Base-by-base conservation (phyloP, 192 early-diverging fungal species). In the Bifiguratus adelaidae region DNA sequence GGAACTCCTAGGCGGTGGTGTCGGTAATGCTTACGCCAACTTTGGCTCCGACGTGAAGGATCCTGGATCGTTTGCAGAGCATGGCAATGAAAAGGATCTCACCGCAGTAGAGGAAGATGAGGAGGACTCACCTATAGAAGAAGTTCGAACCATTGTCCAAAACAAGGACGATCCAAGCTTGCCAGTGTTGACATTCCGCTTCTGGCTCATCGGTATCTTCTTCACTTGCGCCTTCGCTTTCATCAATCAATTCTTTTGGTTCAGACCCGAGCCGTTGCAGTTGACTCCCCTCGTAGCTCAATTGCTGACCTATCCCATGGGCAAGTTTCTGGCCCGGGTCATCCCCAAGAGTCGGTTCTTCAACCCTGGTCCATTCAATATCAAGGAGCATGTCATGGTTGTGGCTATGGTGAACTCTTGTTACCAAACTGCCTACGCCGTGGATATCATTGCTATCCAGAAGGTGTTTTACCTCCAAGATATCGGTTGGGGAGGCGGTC, bases 301-400 rank as follows among this genome's bases (percentile, higher is more conserved):
- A 4, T 40, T 55, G 12, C 16, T 60, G 8, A 44, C 53, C 8
- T 25, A 46, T 2, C 61, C 54, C 9, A 37, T 71, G 15, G 56
- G 44, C 3, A 44, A 34, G 4, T 60, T 71, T 26, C 24, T 59
- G 34, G 48, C 52, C 12, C 30, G 36, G 1, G 48, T 61, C 11
- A 27, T 61, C 3, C 53, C 53, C 2, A 42, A 35, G 7, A 25
- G 36, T 6, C 28, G 57, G 13, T 61, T 56, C 21, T 36, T 73
- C 20, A 73, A 80, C 46, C 72, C 74, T 8, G 74, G 77, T 3
- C 63, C 65, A 7, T 78, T 75, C 50, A 59, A 52, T 19, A 56
- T 74, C 57, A 78, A 78, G 61, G 74, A 74, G 41, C 73, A 75
- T 40, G 62, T 52, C 5, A 21, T 71, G 33, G 60, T 73, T 30